Base-by-base conservation (phyloP, 2,329 filamentous ascomycete genomes). In the Fusarium clavum region DNA sequence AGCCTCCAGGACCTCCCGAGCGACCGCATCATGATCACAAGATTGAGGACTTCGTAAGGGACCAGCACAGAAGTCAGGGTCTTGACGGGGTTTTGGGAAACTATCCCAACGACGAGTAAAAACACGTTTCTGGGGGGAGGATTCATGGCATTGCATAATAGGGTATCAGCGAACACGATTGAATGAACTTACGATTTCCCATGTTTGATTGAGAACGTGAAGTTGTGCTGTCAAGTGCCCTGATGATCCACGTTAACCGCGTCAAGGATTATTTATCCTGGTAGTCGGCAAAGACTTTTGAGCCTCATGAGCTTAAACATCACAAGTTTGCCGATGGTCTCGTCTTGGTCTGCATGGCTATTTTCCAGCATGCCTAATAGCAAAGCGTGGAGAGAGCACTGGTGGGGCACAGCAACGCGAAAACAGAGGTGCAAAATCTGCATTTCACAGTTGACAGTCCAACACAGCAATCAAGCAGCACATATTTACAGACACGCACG, bases 31-130 rank as follows among this genome's bases (percentile, higher is more conserved):
- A 87, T 57, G 85, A 87, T 66, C 56, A 73, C 8, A 81, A 84
- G 70, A 86, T 88, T 52, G 84, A 85, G 64, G 83, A 86, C 29
- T 87, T 87, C 63, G 77, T 88, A 32, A 80, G 83, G 52, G 84
- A 86, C 51, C 85, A 87, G 76, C 84, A 87, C 71, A 76, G 81
- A 41, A 87, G 85, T 75, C 83, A 81, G 64, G 78, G 72, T 30
- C 69, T 77, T 13, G 75, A 79, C 25, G 75, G 73, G 9, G 47
- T 77, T 22, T 58, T 75, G 53, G 75, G 60, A 32, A 22, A 45
- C 13, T 55, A 53, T 44, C 43, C 69, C 20, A 67, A 61, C 11
- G 69, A 72, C 32, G 56, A 68, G 48, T 73, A 43, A 70, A 40
- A 12, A 20, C 18, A 11, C 16, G 13, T 9, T 40, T 27, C 2